Percentiles rank a stretch among this genome's conserved stretches.
Conservation (phyloP, 1,284 basidiomycete species). For the Rhodotorula mucilaginosa region DNA sequence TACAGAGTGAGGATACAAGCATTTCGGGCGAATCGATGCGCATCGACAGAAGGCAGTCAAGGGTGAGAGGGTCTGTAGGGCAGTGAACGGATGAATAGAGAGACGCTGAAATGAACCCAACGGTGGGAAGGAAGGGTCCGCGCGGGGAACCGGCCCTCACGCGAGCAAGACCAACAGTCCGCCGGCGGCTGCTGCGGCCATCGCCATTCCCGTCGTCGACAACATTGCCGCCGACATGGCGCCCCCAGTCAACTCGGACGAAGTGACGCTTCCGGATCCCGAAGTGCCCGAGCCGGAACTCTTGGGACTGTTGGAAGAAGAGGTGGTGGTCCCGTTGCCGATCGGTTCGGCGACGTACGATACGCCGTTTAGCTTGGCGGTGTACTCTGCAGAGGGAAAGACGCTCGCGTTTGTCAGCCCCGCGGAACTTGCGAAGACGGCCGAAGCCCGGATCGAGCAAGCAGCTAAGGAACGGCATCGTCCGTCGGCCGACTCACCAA, state of each 20-base stretch:
- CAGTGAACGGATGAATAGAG: too few species aligned
- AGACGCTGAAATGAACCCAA: too few species aligned
- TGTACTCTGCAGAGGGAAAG: slow-evolving; percentile 41
- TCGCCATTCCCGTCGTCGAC: background rate
- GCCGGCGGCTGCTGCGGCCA: background rate
- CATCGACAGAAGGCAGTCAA: too few species aligned
- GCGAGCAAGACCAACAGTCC: background rate
- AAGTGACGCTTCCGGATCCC: background rate
- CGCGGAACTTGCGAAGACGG: too few species aligned
- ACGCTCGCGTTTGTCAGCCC: too few species aligned
- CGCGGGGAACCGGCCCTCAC: background rate
- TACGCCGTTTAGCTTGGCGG: slow-evolving; percentile 48
- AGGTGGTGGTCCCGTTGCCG: slow-evolving; percentile 37
- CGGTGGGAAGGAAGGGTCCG: background rate
- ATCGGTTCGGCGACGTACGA: slow-evolving; percentile 39
- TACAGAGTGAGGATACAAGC: too few species aligned
- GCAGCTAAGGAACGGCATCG: background rate
- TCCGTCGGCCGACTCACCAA: slow-evolving; percentile 22
- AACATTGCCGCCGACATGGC: background rate
- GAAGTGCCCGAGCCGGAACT: background rate
- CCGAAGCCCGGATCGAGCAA: too few species aligned
- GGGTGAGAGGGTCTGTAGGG: too few species aligned
- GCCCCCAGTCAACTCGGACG: background rate
- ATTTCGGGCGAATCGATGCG: too few species aligned
- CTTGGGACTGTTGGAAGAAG: background rate